A percentile compares a stretch with the other conserved stretches of the same genome.
These are phyloP conservation scores for Camellia japonica DNA, from an alignment of 148 eudicot species.

Conservation along the genomic window DNA sequence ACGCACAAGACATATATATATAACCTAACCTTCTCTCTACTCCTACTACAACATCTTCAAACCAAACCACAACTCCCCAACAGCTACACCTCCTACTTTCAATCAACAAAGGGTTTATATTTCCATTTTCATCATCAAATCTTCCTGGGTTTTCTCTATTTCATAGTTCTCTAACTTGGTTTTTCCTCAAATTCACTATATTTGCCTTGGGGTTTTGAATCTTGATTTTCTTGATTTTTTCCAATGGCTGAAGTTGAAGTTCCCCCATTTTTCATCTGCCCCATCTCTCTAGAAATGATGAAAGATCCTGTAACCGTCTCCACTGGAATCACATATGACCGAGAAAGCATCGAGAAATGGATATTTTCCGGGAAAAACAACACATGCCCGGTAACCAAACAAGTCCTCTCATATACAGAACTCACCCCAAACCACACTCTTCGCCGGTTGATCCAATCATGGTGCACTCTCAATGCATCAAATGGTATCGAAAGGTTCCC, in stretches of 20 bases:
- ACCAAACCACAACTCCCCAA: conserved; percentile 20
- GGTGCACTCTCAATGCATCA: conserved; percentile 81
- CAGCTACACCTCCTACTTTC: conserved; percentile 12
- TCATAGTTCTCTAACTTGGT: neutral
- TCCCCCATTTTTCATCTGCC: conserved; percentile 65
- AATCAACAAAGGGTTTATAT: neutral
- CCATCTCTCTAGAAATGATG: conserved; percentile 70
- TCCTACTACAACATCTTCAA: conserved; percentile 14
- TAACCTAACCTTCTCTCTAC: neutral
- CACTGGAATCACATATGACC: conserved; percentile 81
- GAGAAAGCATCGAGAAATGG: conserved; percentile 71
- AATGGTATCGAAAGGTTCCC: conserved; percentile 65
- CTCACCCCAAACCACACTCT: conserved; percentile 84
- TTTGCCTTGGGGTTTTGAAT: neutral
- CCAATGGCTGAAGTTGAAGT: conserved; percentile 48
- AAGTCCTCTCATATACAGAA: conserved; percentile 28
- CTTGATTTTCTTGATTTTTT: neutral
- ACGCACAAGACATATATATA: neutral
- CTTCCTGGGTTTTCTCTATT: neutral
- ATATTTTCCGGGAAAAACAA: conserved; percentile 38
- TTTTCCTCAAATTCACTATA: neutral
- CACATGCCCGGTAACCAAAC: conserved; percentile 78
- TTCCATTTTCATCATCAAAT: neutral
- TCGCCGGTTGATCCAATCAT: conserved; percentile 70
- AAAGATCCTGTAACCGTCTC: conserved; percentile 64